Evolutionary conservation across 2,329 filamentous ascomycete species (phyloP).

Genomic region (Fusarium austroafricanum): DNA sequence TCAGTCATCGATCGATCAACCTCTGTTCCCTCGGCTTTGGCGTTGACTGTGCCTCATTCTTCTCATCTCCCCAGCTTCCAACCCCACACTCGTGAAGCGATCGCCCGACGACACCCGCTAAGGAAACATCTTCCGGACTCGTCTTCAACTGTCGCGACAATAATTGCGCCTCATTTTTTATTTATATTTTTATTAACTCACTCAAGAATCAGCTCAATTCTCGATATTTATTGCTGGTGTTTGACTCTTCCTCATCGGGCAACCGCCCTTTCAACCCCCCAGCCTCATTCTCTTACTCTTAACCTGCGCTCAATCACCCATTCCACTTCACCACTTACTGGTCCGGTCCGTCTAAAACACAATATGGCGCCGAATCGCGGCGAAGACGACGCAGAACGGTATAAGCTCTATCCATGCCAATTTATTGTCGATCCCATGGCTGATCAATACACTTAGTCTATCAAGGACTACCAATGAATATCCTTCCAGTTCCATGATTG

Average conservation of each 20-base stretch:
- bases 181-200: background rate
- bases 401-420: slow-evolving; percentile 10
- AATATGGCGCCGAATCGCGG: slow-evolving; percentile 42
- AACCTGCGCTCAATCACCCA: background rate
- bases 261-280: slow-evolving; percentile 9
- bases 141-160: slow-evolving; percentile 12
- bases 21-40: slow-evolving; percentile 10
- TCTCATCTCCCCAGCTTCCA: slow-evolving; percentile 27
- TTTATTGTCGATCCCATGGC: slow-evolving; percentile 11
- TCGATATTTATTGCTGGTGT: background rate
- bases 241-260: background rate
- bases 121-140: background rate
- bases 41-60: slow-evolving; percentile 26
- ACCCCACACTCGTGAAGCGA: slow-evolving; percentile 30
- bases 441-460: slow-evolving; percentile 32
- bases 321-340: slow-evolving; percentile 2
- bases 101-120: slow-evolving; percentile 33
- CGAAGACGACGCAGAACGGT: slow-evolving; percentile 47
- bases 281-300: slow-evolving; percentile 2
- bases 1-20: background rate
- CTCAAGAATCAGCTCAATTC: background rate
- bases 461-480: slow-evolving; percentile 45
- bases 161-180: background rate
- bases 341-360: slow-evolving; percentile 8
- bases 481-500: slow-evolving; percentile 49